phyloP scores from a whole-genome alignment of 1,284 basidiomycete genomes.

The Wolfiporia cocos region DNA sequence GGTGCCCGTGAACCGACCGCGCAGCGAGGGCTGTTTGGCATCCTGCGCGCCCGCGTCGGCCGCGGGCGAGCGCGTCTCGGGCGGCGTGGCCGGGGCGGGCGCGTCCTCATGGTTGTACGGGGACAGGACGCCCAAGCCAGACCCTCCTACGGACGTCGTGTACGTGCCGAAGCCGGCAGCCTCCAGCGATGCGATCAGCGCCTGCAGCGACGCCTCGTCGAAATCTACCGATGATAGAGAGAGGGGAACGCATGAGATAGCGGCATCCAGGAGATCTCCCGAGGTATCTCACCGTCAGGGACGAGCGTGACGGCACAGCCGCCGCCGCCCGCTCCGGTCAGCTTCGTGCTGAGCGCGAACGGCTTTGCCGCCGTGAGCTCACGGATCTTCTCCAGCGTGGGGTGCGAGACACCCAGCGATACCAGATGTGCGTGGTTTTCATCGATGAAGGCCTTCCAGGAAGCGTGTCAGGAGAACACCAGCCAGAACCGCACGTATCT shows the following conservation, averaged over 20 bases:
- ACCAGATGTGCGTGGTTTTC: conserved; percentile 89
- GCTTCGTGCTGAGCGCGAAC: conserved; percentile 84
- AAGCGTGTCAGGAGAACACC: conserved; percentile 6
- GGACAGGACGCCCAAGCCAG: conserved; percentile 82
- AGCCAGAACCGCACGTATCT: conserved; percentile 11
- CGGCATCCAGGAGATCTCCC: neutral
- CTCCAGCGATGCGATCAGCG: conserved; percentile 55
- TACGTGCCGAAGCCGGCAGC: conserved; percentile 79
- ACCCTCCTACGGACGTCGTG: conserved; percentile 89
- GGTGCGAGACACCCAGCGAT: conserved; percentile 91
- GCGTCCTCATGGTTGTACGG: conserved; percentile 43
- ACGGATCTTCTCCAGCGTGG: conserved; percentile 80
- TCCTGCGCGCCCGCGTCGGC: too few species aligned
- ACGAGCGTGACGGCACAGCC: conserved; percentile 96
- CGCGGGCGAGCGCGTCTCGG: conserved; percentile 33
- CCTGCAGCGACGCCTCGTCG: conserved; percentile 46
- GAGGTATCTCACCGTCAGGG: conserved; percentile 67
- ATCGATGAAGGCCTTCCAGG: conserved; percentile 73
- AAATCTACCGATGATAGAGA: conserved; percentile 59
- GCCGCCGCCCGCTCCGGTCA: conserved; percentile 98
- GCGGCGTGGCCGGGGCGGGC: conserved; percentile 39
- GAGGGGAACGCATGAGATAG: conserved; percentile 7
- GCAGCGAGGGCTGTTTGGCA: neutral
- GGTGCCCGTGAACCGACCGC: conserved; percentile 1
- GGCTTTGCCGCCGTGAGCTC: conserved; percentile 57